phyloP scores from a whole-genome alignment of 768 basidiomycete species.

The Imleria badia region DNA sequence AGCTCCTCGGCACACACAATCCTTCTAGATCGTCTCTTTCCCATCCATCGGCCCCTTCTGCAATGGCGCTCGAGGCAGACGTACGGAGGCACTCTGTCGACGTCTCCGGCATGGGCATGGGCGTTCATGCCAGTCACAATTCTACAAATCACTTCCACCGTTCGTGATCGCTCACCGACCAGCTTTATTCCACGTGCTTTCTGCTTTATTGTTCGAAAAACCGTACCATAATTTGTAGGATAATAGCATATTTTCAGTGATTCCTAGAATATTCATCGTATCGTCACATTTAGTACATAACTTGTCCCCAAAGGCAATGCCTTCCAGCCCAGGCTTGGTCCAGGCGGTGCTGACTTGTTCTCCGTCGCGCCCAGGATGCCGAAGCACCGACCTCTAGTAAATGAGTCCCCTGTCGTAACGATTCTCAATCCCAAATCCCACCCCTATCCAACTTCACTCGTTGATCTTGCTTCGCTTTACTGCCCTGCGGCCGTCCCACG shows the following conservation, averaged over 20 bases:
- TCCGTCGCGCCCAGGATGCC: slow-evolving; percentile 6
- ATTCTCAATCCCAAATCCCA: slow-evolving; percentile 57
- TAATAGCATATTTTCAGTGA: slow-evolving; percentile 11
- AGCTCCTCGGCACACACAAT: slow-evolving; percentile 30
- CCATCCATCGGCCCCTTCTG: slow-evolving; percentile 26
- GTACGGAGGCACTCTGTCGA: slow-evolving; percentile 36
- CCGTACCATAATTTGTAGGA: slow-evolving; percentile 20
- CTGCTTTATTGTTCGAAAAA: background rate
- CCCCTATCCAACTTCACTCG: slow-evolving; percentile 59
- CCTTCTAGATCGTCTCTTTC: slow-evolving; percentile 15
- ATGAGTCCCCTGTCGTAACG: slow-evolving; percentile 14
- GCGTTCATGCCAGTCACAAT: slow-evolving; percentile 17
- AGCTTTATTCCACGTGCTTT: background rate
- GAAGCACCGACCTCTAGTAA: slow-evolving; percentile 6
- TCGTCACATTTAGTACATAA: slow-evolving; percentile 8
- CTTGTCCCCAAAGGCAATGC: background rate
- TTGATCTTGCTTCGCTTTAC: slow-evolving; percentile 81
- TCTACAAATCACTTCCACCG: slow-evolving; percentile 7
- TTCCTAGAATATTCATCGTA: slow-evolving; percentile 5
- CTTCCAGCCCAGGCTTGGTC: background rate
- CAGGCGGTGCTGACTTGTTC: slow-evolving; percentile 1
- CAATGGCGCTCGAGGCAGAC: slow-evolving; percentile 32
- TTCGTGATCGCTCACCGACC: background rate
- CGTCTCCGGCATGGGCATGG: slow-evolving; percentile 32
- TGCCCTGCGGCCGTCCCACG: slow-evolving; percentile 71